Base-by-base conservation (phyloP, 2,329 filamentous ascomycete species). In the Penicillium hesseltinei region DNA sequence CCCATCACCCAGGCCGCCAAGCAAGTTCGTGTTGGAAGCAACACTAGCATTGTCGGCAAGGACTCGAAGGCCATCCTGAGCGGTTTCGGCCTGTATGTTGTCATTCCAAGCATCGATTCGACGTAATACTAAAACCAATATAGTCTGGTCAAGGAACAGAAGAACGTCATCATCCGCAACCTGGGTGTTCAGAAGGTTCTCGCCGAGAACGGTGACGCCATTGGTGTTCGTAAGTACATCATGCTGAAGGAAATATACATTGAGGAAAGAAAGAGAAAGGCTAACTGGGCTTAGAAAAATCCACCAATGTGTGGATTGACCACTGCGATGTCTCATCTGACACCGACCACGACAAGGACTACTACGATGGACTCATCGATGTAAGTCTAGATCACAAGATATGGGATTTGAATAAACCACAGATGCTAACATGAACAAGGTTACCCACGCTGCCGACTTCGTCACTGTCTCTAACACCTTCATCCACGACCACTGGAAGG, bases 341-440 rank as follows among this genome's bases (percentile, higher is more conserved):
- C 73, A 68, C 70, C 35, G 76, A 80, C 65, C 77, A 83, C 69
- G 84, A 80, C 77, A 89, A 89, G 76, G 85, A 90, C 76, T 87
- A 82, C 76, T 89, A 87, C 68, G 87, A 89, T 56, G 87, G 87
- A 33, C 81, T 89, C 2, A 74, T 86, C 46, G 87, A 89, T 65
- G 75, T 71, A 57, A 36, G 66, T 29, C 7, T 13, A 4, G 3
- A 10, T 35, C 10, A 36, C 31, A 15, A 19, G 2, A 45, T 23
- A 17, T 10, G 21, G 10, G 35, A 29, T 4, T 0, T 4, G 9
- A 27, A 19, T 0, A 27, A 29, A 6, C 13, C 53, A 54, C 23
- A 50, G 27, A 23, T 19, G 43, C 51, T 52, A 25, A 64, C 10
- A 2, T 13, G 15, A 25, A 19, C 5, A 49, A 71, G 69, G 48